These are phyloP conservation scores for Hemileccinum rubropunctum DNA, from an alignment of 768 basidiomycete species.

Conservation along the genomic window DNA sequence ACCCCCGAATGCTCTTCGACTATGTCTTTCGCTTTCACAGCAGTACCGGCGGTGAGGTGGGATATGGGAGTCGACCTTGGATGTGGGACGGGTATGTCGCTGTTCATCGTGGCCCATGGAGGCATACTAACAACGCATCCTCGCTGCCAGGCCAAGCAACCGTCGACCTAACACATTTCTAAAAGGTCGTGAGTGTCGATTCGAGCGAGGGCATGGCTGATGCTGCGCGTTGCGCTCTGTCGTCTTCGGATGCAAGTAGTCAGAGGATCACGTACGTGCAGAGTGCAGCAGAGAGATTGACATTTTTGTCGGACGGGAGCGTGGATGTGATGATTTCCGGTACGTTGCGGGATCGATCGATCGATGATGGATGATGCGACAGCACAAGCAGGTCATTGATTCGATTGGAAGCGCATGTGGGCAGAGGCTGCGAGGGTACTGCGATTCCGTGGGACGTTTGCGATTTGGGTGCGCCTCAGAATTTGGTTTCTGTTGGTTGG, in stretches of 20 bases:
- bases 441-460: constrained; percentile 58
- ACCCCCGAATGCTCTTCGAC: constrained; percentile 64
- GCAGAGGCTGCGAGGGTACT: constrained; percentile 61
- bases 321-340: constrained; percentile 74
- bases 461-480: constrained; percentile 75
- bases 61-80: constrained; percentile 71
- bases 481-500: too few relatives aligned
- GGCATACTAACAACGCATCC: too few relatives aligned
- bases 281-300: constrained; percentile 54
- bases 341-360: constrained; percentile 28
- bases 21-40: constrained; percentile 60
- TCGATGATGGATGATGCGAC: too few relatives aligned
- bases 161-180: constrained; percentile 52
- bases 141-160: constrained; percentile 80
- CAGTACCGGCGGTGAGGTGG: constrained; percentile 33
- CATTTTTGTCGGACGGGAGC: constrained; percentile 45
- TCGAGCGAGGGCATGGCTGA: constrained; percentile 72
- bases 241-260: background rate
- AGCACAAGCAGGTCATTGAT: constrained; percentile 84
- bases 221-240: constrained; percentile 38
- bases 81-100: constrained; percentile 74
- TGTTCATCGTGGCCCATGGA: too few relatives aligned
- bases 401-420: constrained; percentile 72
- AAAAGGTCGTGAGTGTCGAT: constrained; percentile 62
- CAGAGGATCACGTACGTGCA: constrained; percentile 35